phyloP scores from a whole-genome alignment of 1,284 basidiomycete genomes.

The Xerocomus amazonicus region DNA sequence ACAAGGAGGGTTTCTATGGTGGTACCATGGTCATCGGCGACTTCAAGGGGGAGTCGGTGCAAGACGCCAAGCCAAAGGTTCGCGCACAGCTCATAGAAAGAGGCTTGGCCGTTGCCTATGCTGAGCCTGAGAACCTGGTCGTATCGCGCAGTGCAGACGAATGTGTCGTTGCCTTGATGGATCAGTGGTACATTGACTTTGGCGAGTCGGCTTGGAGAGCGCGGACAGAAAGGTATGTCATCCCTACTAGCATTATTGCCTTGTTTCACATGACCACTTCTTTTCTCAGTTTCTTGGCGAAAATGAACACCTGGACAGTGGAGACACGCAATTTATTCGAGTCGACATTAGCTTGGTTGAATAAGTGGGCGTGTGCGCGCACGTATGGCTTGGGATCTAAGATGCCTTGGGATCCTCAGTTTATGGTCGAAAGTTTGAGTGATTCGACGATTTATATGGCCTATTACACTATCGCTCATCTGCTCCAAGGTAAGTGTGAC shows the following conservation, averaged over 20 bases:
- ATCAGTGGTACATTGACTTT: constrained; percentile 99
- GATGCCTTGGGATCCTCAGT: constrained; percentile 95
- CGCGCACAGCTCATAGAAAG: constrained; percentile 79
- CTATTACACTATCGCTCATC: constrained; percentile 93
- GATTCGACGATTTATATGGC: constrained; percentile 99
- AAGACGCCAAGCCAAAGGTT: constrained; percentile 90
- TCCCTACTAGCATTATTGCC: constrained; percentile 26
- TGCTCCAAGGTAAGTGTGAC: constrained; percentile 68
- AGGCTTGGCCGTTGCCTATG: constrained; percentile 85
- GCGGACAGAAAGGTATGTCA: constrained; percentile 77
- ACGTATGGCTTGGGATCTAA: constrained; percentile 96
- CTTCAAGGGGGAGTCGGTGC: constrained; percentile 83
- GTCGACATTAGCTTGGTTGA: constrained; percentile 91
- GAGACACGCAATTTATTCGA: constrained; percentile 95
- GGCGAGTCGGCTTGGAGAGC: constrained; percentile 89
- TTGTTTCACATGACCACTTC: not conserved
- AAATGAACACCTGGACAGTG: constrained; percentile 86
- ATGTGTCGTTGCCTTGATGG: constrained; percentile 96
- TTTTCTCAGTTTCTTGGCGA: constrained; percentile 61
- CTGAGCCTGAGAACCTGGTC: constrained; percentile 93
- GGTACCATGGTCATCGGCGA: constrained; percentile 90
- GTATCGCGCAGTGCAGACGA: constrained; percentile 90
- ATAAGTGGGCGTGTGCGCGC: constrained; percentile 98
- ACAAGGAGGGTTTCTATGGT: constrained; percentile 98
- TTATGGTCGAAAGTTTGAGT: constrained; percentile 94